Percentiles rank a stretch among this genome's conserved stretches.
These are phyloP conservation scores for Fusarium staphyleae DNA, from an alignment of 2,329 filamentous ascomycete species.

Conservation along the genomic window DNA sequence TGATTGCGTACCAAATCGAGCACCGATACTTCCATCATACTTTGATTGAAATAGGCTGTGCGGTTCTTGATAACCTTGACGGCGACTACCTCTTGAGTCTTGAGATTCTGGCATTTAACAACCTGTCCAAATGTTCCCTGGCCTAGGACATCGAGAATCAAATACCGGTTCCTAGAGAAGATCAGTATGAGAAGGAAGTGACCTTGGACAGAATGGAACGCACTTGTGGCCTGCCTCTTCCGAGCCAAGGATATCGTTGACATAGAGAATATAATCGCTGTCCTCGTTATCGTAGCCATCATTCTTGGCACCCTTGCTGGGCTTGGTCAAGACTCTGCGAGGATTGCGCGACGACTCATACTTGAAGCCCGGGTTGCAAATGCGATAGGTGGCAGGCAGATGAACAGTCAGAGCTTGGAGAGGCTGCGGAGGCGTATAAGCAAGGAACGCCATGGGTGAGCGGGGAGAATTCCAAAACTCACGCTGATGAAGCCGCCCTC, in stretches of 20 bases:
- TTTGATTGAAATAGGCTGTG: constrained; percentile 99
- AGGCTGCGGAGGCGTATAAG: constrained; percentile 63
- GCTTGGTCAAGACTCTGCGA: constrained; percentile 93
- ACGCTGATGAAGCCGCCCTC: constrained; percentile 98
- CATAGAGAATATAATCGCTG: constrained; percentile 98
- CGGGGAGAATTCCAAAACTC: constrained; percentile 48
- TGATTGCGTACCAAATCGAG: constrained; percentile 77
- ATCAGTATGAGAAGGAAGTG: neutral
- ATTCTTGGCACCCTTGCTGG: constrained; percentile 98
- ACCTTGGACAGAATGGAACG: constrained; percentile 39
- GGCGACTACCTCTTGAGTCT: constrained; percentile 97
- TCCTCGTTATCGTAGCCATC: constrained; percentile 99
- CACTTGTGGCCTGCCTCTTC: constrained; percentile 98
- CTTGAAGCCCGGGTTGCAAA: constrained; percentile 98
- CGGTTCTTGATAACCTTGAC: constrained; percentile 99
- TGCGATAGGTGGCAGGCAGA: constrained; percentile 92
- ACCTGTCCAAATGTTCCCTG: constrained; percentile 99
- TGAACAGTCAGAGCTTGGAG: constrained; percentile 95
- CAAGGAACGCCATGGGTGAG: neutral
- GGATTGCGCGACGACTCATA: constrained; percentile 98
- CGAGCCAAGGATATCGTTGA: constrained; percentile 97
- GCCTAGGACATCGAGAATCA: constrained; percentile 95
- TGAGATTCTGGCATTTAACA: constrained; percentile 98
- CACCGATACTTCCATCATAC: constrained; percentile 99
- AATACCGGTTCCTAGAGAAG: constrained; percentile 80